Evolutionary conservation across 495 filamentous ascomycete genomes (phyloP), one percentile per base, ranked within the genome.

Genomic region (Annulohypoxylon stygium): DNA sequence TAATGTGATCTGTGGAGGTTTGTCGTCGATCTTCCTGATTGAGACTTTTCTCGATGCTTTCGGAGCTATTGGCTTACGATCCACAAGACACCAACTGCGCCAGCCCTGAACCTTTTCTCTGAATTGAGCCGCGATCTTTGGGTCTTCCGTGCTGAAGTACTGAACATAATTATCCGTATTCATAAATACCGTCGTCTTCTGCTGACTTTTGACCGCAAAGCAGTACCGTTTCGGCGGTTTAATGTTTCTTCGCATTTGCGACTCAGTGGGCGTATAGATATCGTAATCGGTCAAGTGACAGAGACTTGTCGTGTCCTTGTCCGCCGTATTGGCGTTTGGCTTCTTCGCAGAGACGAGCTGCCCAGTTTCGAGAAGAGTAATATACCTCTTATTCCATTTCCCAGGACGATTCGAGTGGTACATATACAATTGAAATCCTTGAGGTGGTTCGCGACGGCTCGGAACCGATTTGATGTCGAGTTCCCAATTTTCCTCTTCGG

Each of bases 211-310:
- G 72, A 99, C 86, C 3, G 93, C 95, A 76, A 91, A 95, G 79
- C 93, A 97, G 62, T 90, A 84, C 75, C 90, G 91, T 74, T 93
- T 95, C 0, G 93, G 93, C 1, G 92, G 90, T 70, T 88, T 92
- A 64, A 95, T 81, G 64, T 90, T 87, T 43, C 88, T 87, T 36
- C 82, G 80, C 61, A 88, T 81, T 39, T 92, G 88, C 12, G 87
- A 86, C 43, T 89, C 84, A 3, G 87, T 91, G 9, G 93, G 91
- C 7, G 85, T 88, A 80, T 97, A 97, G 45, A 97, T 92, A 73
- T 99, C 96, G 74, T 95, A 99, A 78, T 98, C 96, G 9, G 94
- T 93, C 12, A 99, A 80, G 79, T 97, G 93, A 77, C 97, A 98
- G 34, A 96, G 83, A 68, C 88, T 91, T 0, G 84, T 79, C 9